Evolutionary conservation across 768 basidiomycete genomes (phyloP).

Genomic region (Boletus insuetus): DNA sequence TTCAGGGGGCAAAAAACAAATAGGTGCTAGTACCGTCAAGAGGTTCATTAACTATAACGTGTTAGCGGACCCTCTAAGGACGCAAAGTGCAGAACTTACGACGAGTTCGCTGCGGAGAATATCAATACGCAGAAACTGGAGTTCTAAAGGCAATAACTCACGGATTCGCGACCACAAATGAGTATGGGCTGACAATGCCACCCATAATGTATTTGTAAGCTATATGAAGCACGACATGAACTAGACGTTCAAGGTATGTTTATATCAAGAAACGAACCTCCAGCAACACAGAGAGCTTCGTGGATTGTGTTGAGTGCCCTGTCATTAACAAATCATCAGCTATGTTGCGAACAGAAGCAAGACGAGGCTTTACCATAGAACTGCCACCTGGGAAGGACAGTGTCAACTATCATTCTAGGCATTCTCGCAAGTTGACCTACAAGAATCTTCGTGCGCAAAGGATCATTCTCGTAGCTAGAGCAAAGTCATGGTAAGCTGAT

Average conservation of each 20-base stretch:
- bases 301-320: not conserved
- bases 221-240: no score
- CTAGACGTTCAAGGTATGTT: no score
- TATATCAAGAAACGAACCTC: not conserved
- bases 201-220: no score
- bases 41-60: not conserved
- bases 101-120: not conserved
- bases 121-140: not conserved
- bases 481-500: not conserved
- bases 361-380: not conserved
- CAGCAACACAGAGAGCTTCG: not conserved
- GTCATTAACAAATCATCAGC: not conserved
- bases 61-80: not conserved
- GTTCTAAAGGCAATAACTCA: not conserved
- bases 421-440: not conserved
- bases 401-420: not conserved
- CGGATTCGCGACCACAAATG: no score
- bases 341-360: no score
- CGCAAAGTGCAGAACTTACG: not conserved
- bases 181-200: no score
- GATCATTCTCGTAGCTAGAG: slow-evolving; percentile 4
- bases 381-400: not conserved
- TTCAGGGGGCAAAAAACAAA: not conserved
- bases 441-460: not conserved
- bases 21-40: not conserved